Conservation (phyloP, 2,329 filamentous ascomycete genomes). For the Hymenoscyphus infarciens region DNA sequence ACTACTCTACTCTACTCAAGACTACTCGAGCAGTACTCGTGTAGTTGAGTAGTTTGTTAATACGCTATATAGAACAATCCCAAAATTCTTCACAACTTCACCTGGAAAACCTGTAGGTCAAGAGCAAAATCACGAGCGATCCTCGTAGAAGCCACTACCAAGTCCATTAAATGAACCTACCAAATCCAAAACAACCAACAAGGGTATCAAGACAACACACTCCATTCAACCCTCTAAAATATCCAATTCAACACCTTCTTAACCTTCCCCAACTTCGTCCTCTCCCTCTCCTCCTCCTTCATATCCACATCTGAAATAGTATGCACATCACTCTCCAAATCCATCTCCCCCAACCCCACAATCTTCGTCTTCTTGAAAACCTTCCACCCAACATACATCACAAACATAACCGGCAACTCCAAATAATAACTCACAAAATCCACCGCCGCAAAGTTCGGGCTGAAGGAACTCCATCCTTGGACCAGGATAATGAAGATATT, state of each 20-base stretch:
- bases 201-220: background rate
- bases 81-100: too few relatives aligned
- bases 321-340: slow-evolving; percentile 47
- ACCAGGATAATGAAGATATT: slow-evolving; percentile 59
- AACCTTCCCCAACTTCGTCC: slow-evolving; percentile 28
- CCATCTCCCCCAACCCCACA: slow-evolving; percentile 45
- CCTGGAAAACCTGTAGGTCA: too few relatives aligned
- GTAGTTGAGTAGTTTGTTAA: too few relatives aligned
- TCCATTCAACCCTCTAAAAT: slow-evolving; percentile 20
- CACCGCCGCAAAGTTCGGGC: slow-evolving; percentile 52
- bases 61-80: too few relatives aligned
- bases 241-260: slow-evolving; percentile 32
- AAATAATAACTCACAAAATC: slow-evolving; percentile 63
- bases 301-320: slow-evolving; percentile 33
- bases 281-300: slow-evolving; percentile 24
- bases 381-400: slow-evolving; percentile 56
- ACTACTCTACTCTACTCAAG: too few relatives aligned
- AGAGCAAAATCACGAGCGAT: too few relatives aligned
- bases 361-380: slow-evolving; percentile 44
- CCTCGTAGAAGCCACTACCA: too few relatives aligned
- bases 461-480: slow-evolving; percentile 63
- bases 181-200: too few relatives aligned
- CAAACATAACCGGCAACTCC: slow-evolving; percentile 56
- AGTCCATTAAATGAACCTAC: too few relatives aligned
- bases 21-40: too few relatives aligned